A percentile compares a stretch with the other conserved stretches of the same genome.
Conservation (phyloP, 169 alveolate species). For the Plasmodium cynomolgi region DNA sequence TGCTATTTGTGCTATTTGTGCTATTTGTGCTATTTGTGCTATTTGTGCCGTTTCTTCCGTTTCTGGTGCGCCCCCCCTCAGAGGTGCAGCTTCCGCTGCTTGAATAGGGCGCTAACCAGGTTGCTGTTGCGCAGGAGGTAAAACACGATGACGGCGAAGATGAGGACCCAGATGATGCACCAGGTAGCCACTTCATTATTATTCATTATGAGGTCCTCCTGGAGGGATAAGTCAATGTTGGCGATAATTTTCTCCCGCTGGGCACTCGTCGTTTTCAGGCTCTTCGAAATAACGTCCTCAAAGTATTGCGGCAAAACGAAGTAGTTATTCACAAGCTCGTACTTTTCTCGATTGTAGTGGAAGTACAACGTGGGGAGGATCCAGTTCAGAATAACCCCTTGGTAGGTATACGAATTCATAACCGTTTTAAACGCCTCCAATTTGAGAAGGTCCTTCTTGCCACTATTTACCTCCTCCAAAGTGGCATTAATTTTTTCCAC, state of each 20-base stretch:
- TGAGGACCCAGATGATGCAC: constrained; percentile 51
- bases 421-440: constrained; percentile 41
- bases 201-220: constrained; percentile 70
- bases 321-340: constrained; percentile 36
- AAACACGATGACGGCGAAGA: constrained; percentile 29
- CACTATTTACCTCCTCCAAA: constrained; percentile 31
- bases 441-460: constrained; percentile 19
- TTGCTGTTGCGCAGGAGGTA: constrained; percentile 40
- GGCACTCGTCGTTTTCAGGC: constrained; percentile 64
- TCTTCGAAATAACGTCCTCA: constrained; percentile 54
- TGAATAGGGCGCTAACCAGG: constrained; percentile 7
- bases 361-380: constrained; percentile 56
- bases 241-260: constrained; percentile 71
- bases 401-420: constrained; percentile 61
- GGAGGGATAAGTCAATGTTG: constrained; percentile 62
- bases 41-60: neutral
- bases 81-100: constrained; percentile 11
- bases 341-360: constrained; percentile 60
- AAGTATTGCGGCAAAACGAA: constrained; percentile 70
- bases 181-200: constrained; percentile 62
- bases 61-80: neutral
- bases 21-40: neutral
- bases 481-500: constrained; percentile 21
- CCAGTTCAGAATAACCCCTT: constrained; percentile 55
- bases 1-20: too few species aligned